Base-by-base conservation (phyloP, 345 rosid genomes). In the Salix udensis region DNA sequence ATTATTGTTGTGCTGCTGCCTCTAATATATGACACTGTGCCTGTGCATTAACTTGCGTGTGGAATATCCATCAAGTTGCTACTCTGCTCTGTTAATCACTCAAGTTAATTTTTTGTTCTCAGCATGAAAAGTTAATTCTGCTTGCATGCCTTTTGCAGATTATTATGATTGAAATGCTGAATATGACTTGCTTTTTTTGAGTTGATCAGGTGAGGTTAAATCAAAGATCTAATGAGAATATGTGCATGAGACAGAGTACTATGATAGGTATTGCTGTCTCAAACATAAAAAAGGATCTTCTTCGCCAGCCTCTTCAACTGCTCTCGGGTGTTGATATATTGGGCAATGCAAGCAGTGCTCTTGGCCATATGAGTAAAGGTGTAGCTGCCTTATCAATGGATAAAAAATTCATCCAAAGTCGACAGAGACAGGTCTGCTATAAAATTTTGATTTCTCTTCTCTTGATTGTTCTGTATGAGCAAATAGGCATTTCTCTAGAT, bases 331-430 rank as follows among this genome's bases (percentile, higher is more conserved):
- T 96, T 81, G 99, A 96, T 82, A 92, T 92, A 86, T 85, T 96
- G 88, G 97, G 99, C 70, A 96, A 94, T 75, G 98, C 99, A 73
- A 96, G 99, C 86, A 96, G 98, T 75, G 99, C 99, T 2, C 98
- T 92, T 80, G 99, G 98, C 55, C 96, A 92, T 86, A 94, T 94
- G 99, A 94, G 99, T 88, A 93, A 94, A 90, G 97, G 99, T 66
- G 91, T 91, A 50, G 99, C 99, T 87, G 97, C 97, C 79, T 82
- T 94, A 73, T 96, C 98, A 74, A 94, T 96, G 99, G 99, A 94
- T 81, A 92, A 94, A 81, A 94, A 91, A 79, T 92, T 94, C 86
- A 96, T 94, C 78, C 99, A 96, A 85, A 84, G 97, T 85, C 88
- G 96, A 67, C 95, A 91, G 84, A 91, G 91, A 92, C 97, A 96